Evolutionary conservation across 2,329 filamentous ascomycete species (phyloP), one percentile per base, ranked within the genome.

Genomic region (Microdochium nivale): DNA sequence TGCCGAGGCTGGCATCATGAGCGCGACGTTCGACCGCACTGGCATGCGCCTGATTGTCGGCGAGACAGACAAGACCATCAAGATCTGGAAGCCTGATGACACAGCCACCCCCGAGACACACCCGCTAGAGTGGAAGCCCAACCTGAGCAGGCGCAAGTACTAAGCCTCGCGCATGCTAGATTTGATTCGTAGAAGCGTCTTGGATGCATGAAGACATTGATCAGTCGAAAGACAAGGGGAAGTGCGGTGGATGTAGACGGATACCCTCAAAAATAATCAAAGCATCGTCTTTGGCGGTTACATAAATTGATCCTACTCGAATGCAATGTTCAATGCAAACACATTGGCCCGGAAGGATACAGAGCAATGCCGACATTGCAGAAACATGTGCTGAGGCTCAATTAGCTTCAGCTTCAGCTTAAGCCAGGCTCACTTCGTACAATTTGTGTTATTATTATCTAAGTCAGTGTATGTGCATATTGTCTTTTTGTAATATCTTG

Each of bases 31-130:
- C 65, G 94, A 99, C 64, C 81, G 80, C 54, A 96, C 91, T 0
- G 94, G 94, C 0, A 65, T 96, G 62, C 81, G 94, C 59, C 74
- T 99, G 60, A 95, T 99, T 56, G 91, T 88, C 21, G 95, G 95
- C 47, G 94, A 99, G 71, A 89, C 90, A 5, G 94, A 99, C 67
- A 99, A 99, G 78, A 96, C 91, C 0, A 96, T 96, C 68, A 97
- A 99, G 79, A 83, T 99, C 53, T 99, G 94, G 94, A 95, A 91
- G 69, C 87, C 86, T 59, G 94, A 99, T 66, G 89, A 95, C 47
- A 81, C 86, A 50, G 94, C 94, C 19, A 96, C 92, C 1, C 87
- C 87, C 35, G 90, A 97, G 67, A 88, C 87, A 1, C 90, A 97
- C 70, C 94, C 94, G 2, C 69, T 99, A 44, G 86, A 95, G 46